Percentiles rank a stretch among this genome's conserved stretches.
These are phyloP conservation scores for Trichoderma harzianum DNA, from an alignment of 2,329 filamentous ascomycete species.

Conservation along the genomic window DNA sequence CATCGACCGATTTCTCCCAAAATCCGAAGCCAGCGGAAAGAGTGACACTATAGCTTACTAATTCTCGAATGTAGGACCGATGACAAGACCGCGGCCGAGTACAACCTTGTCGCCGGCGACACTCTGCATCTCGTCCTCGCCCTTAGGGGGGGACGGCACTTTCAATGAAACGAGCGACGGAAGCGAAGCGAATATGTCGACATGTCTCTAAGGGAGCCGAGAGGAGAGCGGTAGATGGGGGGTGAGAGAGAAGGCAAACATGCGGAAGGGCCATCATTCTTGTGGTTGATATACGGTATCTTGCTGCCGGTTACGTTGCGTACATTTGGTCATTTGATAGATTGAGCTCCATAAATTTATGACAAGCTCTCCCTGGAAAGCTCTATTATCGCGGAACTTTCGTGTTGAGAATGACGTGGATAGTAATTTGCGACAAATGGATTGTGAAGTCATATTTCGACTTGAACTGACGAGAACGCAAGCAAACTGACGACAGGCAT, in stretches of 20 bases:
- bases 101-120: conserved; percentile 84
- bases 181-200: conserved; percentile 12
- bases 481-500: background rate
- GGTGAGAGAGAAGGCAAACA: background rate
- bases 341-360: conserved; percentile 3
- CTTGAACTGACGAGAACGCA: background rate
- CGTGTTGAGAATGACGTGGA: background rate
- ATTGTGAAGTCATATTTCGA: background rate
- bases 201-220: conserved; percentile 1
- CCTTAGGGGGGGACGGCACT: conserved; percentile 68
- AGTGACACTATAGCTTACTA: background rate
- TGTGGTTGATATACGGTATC: background rate
- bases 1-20: background rate
- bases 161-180: conserved; percentile 13
- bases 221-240: background rate
- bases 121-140: conserved; percentile 95
- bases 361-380: background rate
- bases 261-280: background rate
- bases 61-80: conserved; percentile 64
- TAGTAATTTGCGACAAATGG: background rate
- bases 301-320: background rate
- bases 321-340: conserved; percentile 15
- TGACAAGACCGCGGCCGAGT: conserved; percentile 89
- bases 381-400: background rate
- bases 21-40: background rate